Conservation (phyloP, 2,329 filamentous ascomycete genomes). For the Trichoderma koningii region DNA sequence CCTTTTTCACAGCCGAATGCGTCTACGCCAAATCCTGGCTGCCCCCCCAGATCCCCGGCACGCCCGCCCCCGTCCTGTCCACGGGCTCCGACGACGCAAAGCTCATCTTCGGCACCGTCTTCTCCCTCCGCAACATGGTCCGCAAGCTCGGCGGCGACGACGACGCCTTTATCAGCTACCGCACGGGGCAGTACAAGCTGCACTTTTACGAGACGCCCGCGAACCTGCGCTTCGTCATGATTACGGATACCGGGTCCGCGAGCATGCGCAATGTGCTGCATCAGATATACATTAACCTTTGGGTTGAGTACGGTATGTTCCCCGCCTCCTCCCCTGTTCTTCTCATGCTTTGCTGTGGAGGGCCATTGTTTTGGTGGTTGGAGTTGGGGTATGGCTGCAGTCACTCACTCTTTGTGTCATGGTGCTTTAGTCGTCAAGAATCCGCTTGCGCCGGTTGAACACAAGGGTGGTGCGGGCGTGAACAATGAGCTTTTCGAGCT, state of each 20-base stretch:
- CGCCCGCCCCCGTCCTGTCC: conserved; percentile 27
- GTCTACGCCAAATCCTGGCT: conserved; percentile 92
- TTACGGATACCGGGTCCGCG: conserved; percentile 84
- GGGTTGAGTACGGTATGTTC: conserved; percentile 87
- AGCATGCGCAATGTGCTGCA: conserved; percentile 94
- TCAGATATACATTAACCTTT: conserved; percentile 98
- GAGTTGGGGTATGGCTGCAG: no score
- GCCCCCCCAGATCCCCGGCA: conserved; percentile 40
- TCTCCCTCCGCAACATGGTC: conserved; percentile 94
- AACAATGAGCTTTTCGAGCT: conserved; percentile 71
- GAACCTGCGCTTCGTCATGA: conserved; percentile 93
- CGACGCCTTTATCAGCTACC: conserved; percentile 92
- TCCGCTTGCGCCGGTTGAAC: conserved; percentile 67
- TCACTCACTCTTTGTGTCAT: neutral
- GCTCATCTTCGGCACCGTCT: conserved; percentile 94
- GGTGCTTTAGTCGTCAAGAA: conserved; percentile 62
- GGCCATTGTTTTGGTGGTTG: no score
- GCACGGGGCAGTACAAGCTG: conserved; percentile 93
- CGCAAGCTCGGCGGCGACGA: conserved; percentile 92
- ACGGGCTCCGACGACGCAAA: conserved; percentile 79
- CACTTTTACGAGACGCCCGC: conserved; percentile 99
- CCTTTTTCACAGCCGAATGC: conserved; percentile 74
- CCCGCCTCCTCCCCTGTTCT: no score
- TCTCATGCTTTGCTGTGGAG: no score
- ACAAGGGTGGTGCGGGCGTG: conserved; percentile 68